Conservation (phyloP, 2,329 filamentous ascomycete genomes). For the Fusarium pininemorale region DNA sequence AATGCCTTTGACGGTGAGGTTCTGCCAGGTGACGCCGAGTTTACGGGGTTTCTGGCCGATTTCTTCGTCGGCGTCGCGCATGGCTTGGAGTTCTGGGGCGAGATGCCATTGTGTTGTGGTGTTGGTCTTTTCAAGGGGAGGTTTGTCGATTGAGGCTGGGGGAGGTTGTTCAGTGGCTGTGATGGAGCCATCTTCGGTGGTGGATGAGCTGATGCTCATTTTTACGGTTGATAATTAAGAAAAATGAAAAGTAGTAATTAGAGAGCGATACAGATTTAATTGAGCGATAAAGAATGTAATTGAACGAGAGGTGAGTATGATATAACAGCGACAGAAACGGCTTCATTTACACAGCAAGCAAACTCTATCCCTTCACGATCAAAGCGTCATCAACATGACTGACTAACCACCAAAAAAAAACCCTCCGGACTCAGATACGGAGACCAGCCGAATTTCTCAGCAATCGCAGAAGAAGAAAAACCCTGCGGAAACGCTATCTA, state of each 20-base stretch:
- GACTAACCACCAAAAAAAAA: too few species aligned
- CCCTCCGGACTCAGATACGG: not conserved
- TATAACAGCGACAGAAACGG: not conserved
- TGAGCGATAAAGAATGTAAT: not conserved
- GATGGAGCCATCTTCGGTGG: not conserved
- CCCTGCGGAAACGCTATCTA: not conserved
- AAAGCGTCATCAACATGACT: not conserved
- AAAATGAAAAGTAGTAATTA: not conserved
- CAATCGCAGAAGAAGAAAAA: not conserved
- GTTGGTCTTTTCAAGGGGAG: not conserved
- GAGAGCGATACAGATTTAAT: too few species aligned
- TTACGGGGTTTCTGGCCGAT: constrained; percentile 45
- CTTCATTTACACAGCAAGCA: not conserved
- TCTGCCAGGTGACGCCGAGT: constrained; percentile 71
- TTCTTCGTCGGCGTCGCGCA: not conserved
- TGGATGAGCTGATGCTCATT: not conserved
- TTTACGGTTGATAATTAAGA: accelerated
- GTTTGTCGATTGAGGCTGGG: not conserved
- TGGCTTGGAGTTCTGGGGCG: not conserved
- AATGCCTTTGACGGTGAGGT: constrained; percentile 69
- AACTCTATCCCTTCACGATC: not conserved
- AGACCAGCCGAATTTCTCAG: accelerated
- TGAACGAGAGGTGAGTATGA: not conserved
- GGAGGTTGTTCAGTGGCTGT: not conserved
- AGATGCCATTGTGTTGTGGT: not conserved